Evolutionary conservation across 768 basidiomycete species (phyloP).

Genomic region (Calocybe cyanea): DNA sequence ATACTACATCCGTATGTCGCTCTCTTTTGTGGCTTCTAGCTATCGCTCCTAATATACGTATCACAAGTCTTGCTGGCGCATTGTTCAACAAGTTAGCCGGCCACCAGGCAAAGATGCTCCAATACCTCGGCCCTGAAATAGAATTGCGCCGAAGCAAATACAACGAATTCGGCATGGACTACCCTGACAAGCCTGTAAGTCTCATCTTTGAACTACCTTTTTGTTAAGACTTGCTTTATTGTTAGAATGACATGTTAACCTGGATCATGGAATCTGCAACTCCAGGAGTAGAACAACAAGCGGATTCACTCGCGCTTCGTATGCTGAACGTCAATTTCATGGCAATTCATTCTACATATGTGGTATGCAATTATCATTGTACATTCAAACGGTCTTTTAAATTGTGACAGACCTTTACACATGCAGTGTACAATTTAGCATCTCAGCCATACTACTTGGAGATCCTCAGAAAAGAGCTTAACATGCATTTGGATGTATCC

Average conservation of each 20-base stretch:
- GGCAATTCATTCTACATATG: constrained; percentile 27
- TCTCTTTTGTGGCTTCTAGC: neutral
- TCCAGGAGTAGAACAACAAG: constrained; percentile 3
- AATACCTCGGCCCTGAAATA: constrained; percentile 9
- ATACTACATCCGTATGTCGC: constrained; percentile 26
- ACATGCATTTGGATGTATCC: constrained; percentile 15
- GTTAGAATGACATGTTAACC: constrained; percentile 17
- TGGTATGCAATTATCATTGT: constrained; percentile 11
- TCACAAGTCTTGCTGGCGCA: constrained; percentile 7
- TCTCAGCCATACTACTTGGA: constrained; percentile 22
- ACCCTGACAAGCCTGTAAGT: constrained; percentile 13
- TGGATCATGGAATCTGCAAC: constrained; percentile 19
- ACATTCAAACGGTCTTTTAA: neutral
- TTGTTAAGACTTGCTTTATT: neutral
- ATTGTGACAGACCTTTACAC: constrained; percentile 23
- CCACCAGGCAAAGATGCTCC: constrained; percentile 2
- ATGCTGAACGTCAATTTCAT: constrained; percentile 34
- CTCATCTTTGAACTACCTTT: neutral
- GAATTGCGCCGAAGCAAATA: constrained; percentile 4
- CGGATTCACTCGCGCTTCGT: constrained; percentile 13
- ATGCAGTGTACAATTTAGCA: constrained; percentile 26
- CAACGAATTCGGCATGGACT: constrained; percentile 6
- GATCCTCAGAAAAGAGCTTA: constrained; percentile 30
- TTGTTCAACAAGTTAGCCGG: constrained; percentile 9
- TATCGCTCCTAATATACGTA: neutral